Conservation (phyloP, 2,329 filamentous ascomycete genomes). For the Cryoendolithus antarcticus region DNA sequence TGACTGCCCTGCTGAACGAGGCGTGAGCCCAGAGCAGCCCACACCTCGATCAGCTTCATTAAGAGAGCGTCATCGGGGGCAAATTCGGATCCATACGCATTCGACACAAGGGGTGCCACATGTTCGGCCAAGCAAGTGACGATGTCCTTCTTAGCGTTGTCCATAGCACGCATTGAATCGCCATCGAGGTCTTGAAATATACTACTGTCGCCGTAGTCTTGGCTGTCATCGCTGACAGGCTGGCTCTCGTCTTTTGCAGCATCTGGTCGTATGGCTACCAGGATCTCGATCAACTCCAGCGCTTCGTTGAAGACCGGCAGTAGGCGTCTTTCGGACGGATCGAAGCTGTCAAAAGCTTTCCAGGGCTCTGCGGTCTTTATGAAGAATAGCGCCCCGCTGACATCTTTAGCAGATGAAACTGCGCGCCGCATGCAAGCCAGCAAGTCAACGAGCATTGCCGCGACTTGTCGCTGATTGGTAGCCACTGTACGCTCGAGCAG, state of each 20-base stretch:
- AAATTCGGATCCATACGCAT: constrained; percentile 47
- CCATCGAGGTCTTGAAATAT: constrained; percentile 30
- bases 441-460: constrained; percentile 41
- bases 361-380: constrained; percentile 28
- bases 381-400: constrained; percentile 11
- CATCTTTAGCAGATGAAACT: constrained; percentile 26
- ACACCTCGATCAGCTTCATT: constrained; percentile 42
- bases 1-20: constrained; percentile 33
- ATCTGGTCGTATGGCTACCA: constrained; percentile 5
- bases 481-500: constrained; percentile 40
- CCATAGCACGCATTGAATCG: too few relatives aligned
- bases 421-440: constrained; percentile 39
- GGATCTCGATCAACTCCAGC: constrained; percentile 33
- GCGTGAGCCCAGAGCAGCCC: constrained; percentile 37
- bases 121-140: constrained; percentile 11
- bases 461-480: constrained; percentile 46
- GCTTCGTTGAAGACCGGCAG: constrained; percentile 36
- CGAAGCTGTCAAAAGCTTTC: constrained; percentile 40
- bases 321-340: constrained; percentile 28
- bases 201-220: constrained; percentile 48
- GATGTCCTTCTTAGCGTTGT: too few relatives aligned
- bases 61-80: constrained; percentile 43
- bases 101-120: constrained; percentile 44
- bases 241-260: constrained; percentile 11
- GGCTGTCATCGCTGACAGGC: constrained; percentile 44